A percentile compares a stretch with the other conserved stretches of the same genome.
Evolutionary conservation across 2,329 filamentous ascomycete species (phyloP).

Genomic region (Penicillium nordicum): DNA sequence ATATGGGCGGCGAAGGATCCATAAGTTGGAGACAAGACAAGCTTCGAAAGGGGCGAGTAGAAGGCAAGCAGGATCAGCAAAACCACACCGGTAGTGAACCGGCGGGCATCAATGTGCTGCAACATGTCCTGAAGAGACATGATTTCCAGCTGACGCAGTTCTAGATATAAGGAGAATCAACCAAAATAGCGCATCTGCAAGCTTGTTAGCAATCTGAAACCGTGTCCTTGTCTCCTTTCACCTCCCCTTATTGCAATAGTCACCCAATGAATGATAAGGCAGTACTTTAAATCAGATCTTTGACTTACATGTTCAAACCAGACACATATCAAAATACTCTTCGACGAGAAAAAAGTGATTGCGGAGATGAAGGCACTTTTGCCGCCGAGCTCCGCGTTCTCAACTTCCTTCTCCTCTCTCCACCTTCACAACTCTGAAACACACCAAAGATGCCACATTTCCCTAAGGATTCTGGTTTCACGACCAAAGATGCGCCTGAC

Average conservation of each 20-base stretch:
- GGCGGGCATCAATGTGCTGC: slow-evolving; percentile 25
- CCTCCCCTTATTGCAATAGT: background rate
- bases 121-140: slow-evolving; percentile 29
- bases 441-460: slow-evolving; percentile 36
- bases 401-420: slow-evolving; percentile 16
- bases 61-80: slow-evolving; percentile 39
- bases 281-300: background rate
- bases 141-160: slow-evolving; percentile 14
- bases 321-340: slow-evolving; percentile 14
- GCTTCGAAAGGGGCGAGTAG: slow-evolving; percentile 51
- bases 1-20: slow-evolving; percentile 74
- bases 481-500: slow-evolving; percentile 12
- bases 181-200: slow-evolving; percentile 5
- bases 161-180: slow-evolving; percentile 6
- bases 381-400: slow-evolving; percentile 30
- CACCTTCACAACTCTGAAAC: slow-evolving; percentile 8
- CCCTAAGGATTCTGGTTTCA: slow-evolving; percentile 32
- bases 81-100: slow-evolving; percentile 28
- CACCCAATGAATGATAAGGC: background rate
- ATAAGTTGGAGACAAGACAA: slow-evolving; percentile 81
- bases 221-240: slow-evolving; percentile 4
- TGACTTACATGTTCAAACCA: slow-evolving; percentile 21
- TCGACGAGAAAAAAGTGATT: slow-evolving; percentile 8
- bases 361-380: slow-evolving; percentile 21
- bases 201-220: slow-evolving; percentile 8